Conservation (phyloP, 805 yeast species). For the Starmerella scarabaei region DNA sequence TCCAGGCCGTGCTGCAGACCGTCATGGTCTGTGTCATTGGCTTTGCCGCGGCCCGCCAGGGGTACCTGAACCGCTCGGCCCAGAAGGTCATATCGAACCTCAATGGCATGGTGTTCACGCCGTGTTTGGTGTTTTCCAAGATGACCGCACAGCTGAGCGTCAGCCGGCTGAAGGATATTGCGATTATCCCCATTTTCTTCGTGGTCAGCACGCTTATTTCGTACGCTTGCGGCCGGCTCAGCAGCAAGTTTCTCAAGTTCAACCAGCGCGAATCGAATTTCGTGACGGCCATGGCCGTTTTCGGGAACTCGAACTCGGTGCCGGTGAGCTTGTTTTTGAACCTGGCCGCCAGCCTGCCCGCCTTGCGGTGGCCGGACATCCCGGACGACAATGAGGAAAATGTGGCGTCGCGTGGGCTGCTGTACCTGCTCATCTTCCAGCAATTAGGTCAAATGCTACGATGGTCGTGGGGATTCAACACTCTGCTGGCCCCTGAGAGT, state of each 20-base stretch:
- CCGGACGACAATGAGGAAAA: constrained; percentile 41
- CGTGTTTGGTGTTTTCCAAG: constrained; percentile 84
- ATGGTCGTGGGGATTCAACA: constrained; percentile 65
- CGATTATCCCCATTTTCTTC: constrained; percentile 72
- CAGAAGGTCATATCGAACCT: constrained; percentile 64
- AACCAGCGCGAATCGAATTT: constrained; percentile 72
- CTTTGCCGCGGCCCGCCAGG: constrained; percentile 64
- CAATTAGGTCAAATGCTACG: constrained; percentile 54
- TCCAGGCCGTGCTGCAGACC: constrained; percentile 85
- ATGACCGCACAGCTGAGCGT: constrained; percentile 54
- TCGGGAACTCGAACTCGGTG: constrained; percentile 87
- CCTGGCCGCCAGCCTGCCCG: constrained; percentile 46
- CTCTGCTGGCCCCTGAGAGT: constrained; percentile 34
- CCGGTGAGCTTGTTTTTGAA: constrained; percentile 83
- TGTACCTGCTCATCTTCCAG: constrained; percentile 49
- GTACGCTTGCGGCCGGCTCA: constrained; percentile 44
- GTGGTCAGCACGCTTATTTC: constrained; percentile 75
- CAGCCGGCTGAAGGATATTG: constrained; percentile 63
- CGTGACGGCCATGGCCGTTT: constrained; percentile 93
- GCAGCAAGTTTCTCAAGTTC: constrained; percentile 42
- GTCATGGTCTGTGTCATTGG: constrained; percentile 79
- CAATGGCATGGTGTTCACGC: constrained; percentile 88
- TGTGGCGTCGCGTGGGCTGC: constrained; percentile 49
- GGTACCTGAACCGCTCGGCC: constrained; percentile 55
- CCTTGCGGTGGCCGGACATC: constrained; percentile 44